These are phyloP conservation scores for Amanita pseudoporphyria DNA, from an alignment of 768 basidiomycete species.

Conservation along the genomic window DNA sequence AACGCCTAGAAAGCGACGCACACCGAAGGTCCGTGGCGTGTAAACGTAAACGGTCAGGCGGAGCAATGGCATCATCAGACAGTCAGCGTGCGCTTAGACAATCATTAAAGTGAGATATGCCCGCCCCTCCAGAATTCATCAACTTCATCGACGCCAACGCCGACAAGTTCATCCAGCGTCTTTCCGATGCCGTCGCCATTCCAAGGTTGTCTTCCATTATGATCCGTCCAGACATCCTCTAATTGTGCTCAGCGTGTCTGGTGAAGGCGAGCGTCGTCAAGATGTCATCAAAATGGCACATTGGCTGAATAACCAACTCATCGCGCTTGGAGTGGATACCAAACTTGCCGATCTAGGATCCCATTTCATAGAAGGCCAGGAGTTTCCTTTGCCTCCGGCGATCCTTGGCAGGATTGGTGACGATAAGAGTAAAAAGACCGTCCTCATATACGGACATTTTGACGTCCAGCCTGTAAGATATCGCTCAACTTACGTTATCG, in stretches of 20 bases:
- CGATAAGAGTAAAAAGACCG: conserved; percentile 86
- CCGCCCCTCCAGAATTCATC: conserved; percentile 39
- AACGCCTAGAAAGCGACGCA: conserved; percentile 15
- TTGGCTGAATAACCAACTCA: conserved; percentile 70
- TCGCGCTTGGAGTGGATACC: conserved; percentile 70
- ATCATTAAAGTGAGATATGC: too few relatives aligned
- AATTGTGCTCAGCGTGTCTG: conserved; percentile 43
- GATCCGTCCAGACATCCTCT: not conserved
- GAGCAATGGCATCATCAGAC: not conserved
- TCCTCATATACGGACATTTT: conserved; percentile 90
- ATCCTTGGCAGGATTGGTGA: conserved; percentile 76
- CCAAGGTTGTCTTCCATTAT: conserved; percentile 40
- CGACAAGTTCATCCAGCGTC: conserved; percentile 65
- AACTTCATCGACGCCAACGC: conserved; percentile 59
- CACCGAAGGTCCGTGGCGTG: not conserved
- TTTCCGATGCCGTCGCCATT: conserved; percentile 76
- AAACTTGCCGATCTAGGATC: conserved; percentile 67
- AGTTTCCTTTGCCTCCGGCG: conserved; percentile 68
- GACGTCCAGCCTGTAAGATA: conserved; percentile 81
- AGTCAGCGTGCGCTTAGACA: too few relatives aligned
- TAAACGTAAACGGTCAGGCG: too few relatives aligned
- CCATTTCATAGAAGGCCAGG: conserved; percentile 58
- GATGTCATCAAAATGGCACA: conserved; percentile 83
- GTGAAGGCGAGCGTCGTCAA: conserved; percentile 58
- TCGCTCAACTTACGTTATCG: not conserved